These are phyloP conservation scores for Fusarium sp. DNA, from an alignment of 2,329 filamentous ascomycete genomes.

Conservation along the genomic window DNA sequence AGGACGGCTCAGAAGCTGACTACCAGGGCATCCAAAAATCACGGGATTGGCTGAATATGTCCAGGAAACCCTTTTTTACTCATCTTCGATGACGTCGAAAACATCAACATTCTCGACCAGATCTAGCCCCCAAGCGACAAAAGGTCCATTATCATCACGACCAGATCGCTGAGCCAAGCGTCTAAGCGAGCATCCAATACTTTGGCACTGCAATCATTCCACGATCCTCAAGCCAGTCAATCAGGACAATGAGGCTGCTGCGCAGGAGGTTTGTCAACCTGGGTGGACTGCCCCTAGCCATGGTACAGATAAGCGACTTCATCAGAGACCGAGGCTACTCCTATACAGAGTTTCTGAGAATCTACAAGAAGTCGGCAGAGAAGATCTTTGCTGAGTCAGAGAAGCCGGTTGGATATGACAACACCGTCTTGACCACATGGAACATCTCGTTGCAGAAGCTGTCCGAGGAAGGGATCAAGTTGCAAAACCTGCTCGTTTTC, in stretches of 20 bases:
- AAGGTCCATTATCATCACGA: conserved; percentile 22
- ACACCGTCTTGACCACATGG: conserved; percentile 13
- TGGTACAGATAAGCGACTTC: conserved; percentile 17
- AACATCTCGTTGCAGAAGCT: conserved; percentile 15
- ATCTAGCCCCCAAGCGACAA: conserved; percentile 17
- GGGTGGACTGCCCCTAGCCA: conserved; percentile 17
- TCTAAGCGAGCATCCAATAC: conserved; percentile 4
- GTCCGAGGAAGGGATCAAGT: conserved; percentile 9
- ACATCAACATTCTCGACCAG: conserved; percentile 7
- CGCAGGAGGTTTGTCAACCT: conserved; percentile 8
- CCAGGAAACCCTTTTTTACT: conserved; percentile 9
- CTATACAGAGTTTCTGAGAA: conserved; percentile 10
- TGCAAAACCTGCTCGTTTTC: conserved; percentile 13
- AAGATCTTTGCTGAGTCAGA: conserved; percentile 13
- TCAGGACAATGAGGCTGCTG: conserved; percentile 6
- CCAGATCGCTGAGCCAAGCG: conserved; percentile 12
- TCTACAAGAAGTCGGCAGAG: conserved; percentile 22
- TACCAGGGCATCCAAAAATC: conserved; percentile 8
- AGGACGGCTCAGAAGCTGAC: conserved; percentile 4
- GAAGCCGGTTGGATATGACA: conserved; percentile 13
- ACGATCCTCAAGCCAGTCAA: conserved; percentile 5
- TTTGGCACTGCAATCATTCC: conserved; percentile 15
- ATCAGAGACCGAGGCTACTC: conserved; percentile 9
- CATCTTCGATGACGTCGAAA: conserved; percentile 24
- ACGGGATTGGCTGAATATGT: conserved; percentile 13